Percentiles rank a stretch among this genome's conserved stretches.
phyloP scores from a whole-genome alignment of 345 rosid genomes.

The Eucalyptus curtisii region DNA sequence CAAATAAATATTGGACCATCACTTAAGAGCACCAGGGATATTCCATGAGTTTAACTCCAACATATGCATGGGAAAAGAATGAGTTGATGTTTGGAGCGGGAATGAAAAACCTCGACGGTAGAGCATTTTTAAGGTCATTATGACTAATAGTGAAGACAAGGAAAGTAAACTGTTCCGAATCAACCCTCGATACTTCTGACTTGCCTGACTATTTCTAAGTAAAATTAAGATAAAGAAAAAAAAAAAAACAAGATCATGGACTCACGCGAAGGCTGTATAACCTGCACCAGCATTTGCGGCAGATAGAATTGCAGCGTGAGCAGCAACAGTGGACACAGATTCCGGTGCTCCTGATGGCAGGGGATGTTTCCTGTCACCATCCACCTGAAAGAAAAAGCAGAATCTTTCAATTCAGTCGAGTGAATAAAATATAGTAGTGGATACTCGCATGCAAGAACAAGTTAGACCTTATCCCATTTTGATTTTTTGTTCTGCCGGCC shows the following conservation, averaged over 20 bases:
- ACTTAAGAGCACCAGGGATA: not conserved
- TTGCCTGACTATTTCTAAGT: not conserved
- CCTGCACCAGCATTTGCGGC: constrained; percentile 77
- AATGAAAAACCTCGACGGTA: not conserved
- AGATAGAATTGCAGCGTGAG: constrained; percentile 52
- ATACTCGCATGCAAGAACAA: not conserved
- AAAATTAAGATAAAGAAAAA: not conserved
- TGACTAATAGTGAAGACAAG: not conserved
- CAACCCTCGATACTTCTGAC: not conserved
- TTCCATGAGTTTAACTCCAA: not conserved
- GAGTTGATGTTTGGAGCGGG: not conserved
- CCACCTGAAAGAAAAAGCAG: constrained; percentile 45
- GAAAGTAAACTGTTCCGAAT: not conserved
- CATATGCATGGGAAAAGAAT: not conserved
- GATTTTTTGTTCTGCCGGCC: constrained; percentile 83
- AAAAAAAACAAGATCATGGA: not conserved
- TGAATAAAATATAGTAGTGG: not conserved
- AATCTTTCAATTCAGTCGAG: not conserved
- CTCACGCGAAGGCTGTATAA: constrained; percentile 89
- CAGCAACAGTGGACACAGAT: constrained; percentile 35
- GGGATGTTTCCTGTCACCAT: constrained; percentile 51
- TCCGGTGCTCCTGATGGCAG: constrained; percentile 49
- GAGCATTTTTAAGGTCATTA: not conserved
- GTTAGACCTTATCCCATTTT: constrained; percentile 86
- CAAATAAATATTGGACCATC: not conserved